Percentiles rank a stretch among this genome's conserved stretches.
Conservation (phyloP, 2,329 filamentous ascomycete species). For the Helotiales sp. region DNA sequence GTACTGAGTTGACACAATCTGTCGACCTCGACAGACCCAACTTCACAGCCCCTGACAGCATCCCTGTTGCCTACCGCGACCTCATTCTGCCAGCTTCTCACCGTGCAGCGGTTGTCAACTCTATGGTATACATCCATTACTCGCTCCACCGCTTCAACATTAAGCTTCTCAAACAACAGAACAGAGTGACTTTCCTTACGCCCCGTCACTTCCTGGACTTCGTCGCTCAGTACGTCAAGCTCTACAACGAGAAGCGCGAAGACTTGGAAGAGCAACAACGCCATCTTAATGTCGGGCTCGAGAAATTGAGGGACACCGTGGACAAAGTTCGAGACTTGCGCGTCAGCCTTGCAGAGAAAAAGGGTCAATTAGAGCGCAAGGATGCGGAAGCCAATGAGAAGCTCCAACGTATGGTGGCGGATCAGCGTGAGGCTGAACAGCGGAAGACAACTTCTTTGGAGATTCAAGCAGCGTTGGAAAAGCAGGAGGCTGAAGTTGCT, state of each 20-base stretch:
- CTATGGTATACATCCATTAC: constrained; percentile 99
- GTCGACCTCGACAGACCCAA: constrained; percentile 90
- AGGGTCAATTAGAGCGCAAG: constrained; percentile 89
- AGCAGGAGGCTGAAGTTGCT: constrained; percentile 88
- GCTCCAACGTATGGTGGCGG: constrained; percentile 93
- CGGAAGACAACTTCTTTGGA: constrained; percentile 86
- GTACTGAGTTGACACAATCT: constrained; percentile 92
- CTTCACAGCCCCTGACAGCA: constrained; percentile 85
- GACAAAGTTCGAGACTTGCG: constrained; percentile 95
- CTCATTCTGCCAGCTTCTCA: constrained; percentile 85
- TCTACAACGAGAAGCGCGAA: constrained; percentile 98
- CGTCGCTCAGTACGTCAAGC: constrained; percentile 93
- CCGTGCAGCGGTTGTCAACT: constrained; percentile 90
- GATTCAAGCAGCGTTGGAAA: constrained; percentile 84
- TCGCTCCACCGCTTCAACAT: constrained; percentile 89
- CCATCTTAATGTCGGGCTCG: constrained; percentile 95
- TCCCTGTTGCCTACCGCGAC: constrained; percentile 90
- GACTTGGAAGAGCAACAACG: constrained; percentile 98
- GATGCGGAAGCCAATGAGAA: constrained; percentile 97
- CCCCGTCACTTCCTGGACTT: constrained; percentile 98
- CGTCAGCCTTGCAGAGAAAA: constrained; percentile 90
- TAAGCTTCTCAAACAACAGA: constrained; percentile 88
- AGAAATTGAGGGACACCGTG: constrained; percentile 95
- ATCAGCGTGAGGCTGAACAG: constrained; percentile 93
- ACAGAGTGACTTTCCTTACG: constrained; percentile 89